Base-by-base conservation (phyloP, 768 basidiomycete species). In the Cubamyces sp. region DNA sequence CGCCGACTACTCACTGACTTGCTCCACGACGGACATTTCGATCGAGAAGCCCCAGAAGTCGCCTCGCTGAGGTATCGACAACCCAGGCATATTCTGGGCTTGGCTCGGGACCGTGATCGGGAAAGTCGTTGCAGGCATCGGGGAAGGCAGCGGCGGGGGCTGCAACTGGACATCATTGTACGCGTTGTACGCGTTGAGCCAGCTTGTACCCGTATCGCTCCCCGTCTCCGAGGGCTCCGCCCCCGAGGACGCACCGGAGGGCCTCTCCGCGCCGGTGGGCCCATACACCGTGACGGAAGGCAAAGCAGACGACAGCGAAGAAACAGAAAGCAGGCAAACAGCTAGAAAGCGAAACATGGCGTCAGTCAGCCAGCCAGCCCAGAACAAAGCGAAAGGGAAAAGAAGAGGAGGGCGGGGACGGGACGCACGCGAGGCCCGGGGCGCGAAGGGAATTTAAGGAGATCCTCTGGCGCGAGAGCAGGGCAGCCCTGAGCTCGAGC, bases 21-120 rank as follows among this genome's bases (percentile, higher is more conserved):
- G 84, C 58, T 82, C 83, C 7, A 85, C 80, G 8, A 91, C 85
- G 42, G 88, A 90, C 78, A 90, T 81, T 73, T 92, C 90, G 41
- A 92, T 81, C 3, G 87, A 89, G 70, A 92, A 91, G 3, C 88
- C 90, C 57, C 86, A 80, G 68, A 91, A 91, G 18, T 84, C 79
- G 19, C 85, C 87, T n/a, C 71, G 69, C 57, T 79, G 76, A 3
- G 72, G 70, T 51, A 81, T 80, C 1, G 79, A 79, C 40, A 85
- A 64, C 5, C 73, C 75, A 1, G 54, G 28, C 49, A 60, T 46
- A 26, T 60, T 48, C 49, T 49, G 48, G 21, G 64, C 67, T n/a
- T 46, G 49, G 23, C 40, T 52, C 5, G 64, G 51, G 15, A 65
- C 19, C 19, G 23, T 15, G 47, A 73, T 57, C 46, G 71, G 57